These are phyloP conservation scores for Rubus idaeus DNA, from an alignment of 306 rosid genomes.

Conservation along the genomic window DNA sequence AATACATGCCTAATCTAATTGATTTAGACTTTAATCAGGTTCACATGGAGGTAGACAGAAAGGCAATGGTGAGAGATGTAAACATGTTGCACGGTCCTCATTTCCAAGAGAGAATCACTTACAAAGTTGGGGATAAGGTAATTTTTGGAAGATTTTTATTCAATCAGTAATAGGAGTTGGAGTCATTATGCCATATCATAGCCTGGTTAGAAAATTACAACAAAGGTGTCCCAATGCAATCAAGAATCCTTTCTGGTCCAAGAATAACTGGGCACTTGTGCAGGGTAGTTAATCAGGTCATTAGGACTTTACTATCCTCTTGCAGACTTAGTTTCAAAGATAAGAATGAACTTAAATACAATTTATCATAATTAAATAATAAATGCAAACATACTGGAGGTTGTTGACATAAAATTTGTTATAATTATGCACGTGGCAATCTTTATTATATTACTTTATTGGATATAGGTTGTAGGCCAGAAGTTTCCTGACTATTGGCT, in stretches of 20 bases:
- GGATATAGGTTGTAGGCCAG: neutral
- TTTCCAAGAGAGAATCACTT: constrained; percentile 64
- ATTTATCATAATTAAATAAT: neutral
- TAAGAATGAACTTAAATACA: neutral
- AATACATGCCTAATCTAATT: constrained; percentile 30
- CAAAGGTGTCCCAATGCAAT: neutral
- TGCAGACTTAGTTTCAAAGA: neutral
- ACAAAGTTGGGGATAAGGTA: constrained; percentile 92
- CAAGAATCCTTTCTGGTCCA: neutral
- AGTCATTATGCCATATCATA: neutral
- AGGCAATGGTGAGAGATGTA: constrained; percentile 64
- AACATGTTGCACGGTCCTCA: constrained; percentile 45
- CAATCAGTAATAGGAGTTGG: neutral
- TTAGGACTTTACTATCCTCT: neutral
- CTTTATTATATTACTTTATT: neutral
- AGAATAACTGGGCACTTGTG: neutral
- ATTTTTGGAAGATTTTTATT: constrained; percentile 4
- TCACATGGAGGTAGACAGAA: constrained; percentile 92
- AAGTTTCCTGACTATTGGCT: neutral
- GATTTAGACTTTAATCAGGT: constrained; percentile 54
- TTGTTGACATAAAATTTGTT: neutral
- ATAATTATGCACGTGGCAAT: neutral
- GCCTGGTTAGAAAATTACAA: neutral
- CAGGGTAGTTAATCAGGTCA: neutral
- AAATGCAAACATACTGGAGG: neutral